Conservation (phyloP, 1,284 basidiomycete genomes). For the Xerocomus nothofagi region DNA sequence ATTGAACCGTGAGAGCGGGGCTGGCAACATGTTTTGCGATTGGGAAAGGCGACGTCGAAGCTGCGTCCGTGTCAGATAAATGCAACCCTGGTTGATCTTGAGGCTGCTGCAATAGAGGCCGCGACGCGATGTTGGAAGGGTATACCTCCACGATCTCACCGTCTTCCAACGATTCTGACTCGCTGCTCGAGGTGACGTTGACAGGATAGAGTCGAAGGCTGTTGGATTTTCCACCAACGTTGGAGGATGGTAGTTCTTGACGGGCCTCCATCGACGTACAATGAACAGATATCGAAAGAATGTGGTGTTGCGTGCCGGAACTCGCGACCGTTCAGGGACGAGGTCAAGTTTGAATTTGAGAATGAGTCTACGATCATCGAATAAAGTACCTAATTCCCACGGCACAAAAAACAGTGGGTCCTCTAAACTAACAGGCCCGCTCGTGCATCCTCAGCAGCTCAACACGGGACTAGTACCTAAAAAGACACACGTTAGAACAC, state of each 20-base stretch:
- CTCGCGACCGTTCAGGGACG: no score
- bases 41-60: neutral
- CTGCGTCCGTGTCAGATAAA: neutral
- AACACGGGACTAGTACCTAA: neutral
- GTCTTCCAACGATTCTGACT: conserved; percentile 15
- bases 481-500: neutral
- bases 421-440: no score
- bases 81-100: neutral
- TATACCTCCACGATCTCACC: conserved; percentile 22
- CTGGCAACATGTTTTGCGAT: neutral
- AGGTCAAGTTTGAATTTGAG: no score
- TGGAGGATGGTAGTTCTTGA: neutral
- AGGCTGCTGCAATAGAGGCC: neutral
- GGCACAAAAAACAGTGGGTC: no score
- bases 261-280: neutral
- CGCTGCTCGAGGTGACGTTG: neutral
- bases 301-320: neutral
- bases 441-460: neutral
- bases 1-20: neutral
- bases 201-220: neutral
- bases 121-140: neutral
- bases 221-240: neutral
- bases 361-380: no score
- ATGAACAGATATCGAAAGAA: neutral
- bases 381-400: no score